These are phyloP conservation scores for Chaetomium sp. DNA, from an alignment of 2,329 filamentous ascomycete genomes.

Conservation along the genomic window DNA sequence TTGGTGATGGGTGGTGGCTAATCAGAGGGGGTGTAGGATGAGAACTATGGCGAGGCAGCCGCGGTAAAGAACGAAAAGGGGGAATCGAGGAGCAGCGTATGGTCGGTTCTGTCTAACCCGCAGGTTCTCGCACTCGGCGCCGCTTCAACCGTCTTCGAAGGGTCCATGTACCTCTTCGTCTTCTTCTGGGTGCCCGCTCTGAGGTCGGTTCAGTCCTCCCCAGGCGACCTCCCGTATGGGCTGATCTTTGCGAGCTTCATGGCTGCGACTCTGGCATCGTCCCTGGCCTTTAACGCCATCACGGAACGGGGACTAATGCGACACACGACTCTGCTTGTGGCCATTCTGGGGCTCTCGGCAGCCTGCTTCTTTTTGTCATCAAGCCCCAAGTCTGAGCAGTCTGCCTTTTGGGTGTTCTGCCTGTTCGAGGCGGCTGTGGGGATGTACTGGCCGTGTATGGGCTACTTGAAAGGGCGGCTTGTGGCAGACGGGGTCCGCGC, in stretches of 20 bases:
- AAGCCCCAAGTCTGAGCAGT: slow-evolving; percentile 41
- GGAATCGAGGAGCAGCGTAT: slow-evolving; percentile 4
- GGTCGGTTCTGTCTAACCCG: slow-evolving; percentile 43
- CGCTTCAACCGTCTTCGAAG: slow-evolving; percentile 59
- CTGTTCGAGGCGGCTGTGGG: slow-evolving; percentile 59
- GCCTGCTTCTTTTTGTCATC: slow-evolving; percentile 45
- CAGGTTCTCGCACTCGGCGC: slow-evolving; percentile 54
- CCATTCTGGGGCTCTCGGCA: slow-evolving; percentile 44
- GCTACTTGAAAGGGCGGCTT: slow-evolving; percentile 53
- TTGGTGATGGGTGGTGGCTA: background rate
- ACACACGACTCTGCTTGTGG: slow-evolving; percentile 38
- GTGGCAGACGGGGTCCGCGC: slow-evolving; percentile 56
- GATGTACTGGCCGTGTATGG: slow-evolving; percentile 58
- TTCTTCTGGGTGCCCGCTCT: slow-evolving; percentile 60
- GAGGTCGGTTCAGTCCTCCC: slow-evolving; percentile 40
- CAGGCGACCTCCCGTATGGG: slow-evolving; percentile 45
- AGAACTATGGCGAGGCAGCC: slow-evolving; percentile 51
- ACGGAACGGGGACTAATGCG: slow-evolving; percentile 37
- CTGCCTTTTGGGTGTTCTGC: slow-evolving; percentile 58
- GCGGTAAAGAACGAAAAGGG: background rate
- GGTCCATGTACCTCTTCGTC: slow-evolving; percentile 61
- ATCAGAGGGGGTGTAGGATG: slow-evolving; percentile 29
- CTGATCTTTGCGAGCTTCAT: slow-evolving; percentile 55
- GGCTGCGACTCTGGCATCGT: slow-evolving; percentile 62
- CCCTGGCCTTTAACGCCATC: slow-evolving; percentile 52